Percentiles rank a stretch among this genome's conserved stretches.
phyloP scores from a whole-genome alignment of 2,329 filamentous ascomycete species.

The Penicillium expansum region DNA sequence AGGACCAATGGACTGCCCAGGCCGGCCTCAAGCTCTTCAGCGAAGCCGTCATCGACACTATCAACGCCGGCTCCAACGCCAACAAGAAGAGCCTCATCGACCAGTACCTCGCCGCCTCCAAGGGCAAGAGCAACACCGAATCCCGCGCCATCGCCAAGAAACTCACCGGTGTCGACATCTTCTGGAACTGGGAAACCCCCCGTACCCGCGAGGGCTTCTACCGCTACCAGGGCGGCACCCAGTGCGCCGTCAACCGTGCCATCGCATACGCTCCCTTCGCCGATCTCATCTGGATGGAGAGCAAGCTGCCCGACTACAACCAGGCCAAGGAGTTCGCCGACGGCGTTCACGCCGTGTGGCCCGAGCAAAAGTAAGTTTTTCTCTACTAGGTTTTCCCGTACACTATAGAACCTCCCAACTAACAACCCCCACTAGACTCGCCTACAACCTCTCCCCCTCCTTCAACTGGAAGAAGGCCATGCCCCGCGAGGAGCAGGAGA shows the following conservation, averaged over 20 bases:
- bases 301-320: constrained; percentile 84
- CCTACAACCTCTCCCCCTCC: constrained; percentile 96
- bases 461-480: constrained; percentile 99
- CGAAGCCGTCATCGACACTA: constrained; percentile 80
- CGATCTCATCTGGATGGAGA: constrained; percentile 99
- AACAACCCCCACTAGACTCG: constrained; percentile 58
- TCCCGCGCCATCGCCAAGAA: constrained; percentile 74
- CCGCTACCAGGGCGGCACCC: constrained; percentile 84
- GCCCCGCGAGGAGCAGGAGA: constrained; percentile 88
- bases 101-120: constrained; percentile 64
- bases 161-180: constrained; percentile 74
- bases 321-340: constrained; percentile 92
- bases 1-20: constrained; percentile 79
- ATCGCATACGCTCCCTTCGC: constrained; percentile 89
- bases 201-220: constrained; percentile 95
- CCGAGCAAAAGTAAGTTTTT: constrained; percentile 83
- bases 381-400: neutral
- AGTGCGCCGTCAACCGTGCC: constrained; percentile 86
- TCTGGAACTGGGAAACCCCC: constrained; percentile 94
- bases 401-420: constrained; percentile 8
- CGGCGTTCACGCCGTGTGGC: constrained; percentile 91
- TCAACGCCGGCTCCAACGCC: constrained; percentile 62
- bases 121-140: constrained; percentile 84
- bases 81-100: constrained; percentile 68
- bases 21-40: constrained; percentile 84